Evolutionary conservation across 371 early-diverging fungal genomes (phyloP), one percentile per base, ranked within the genome.

Genomic region (Thermomucor indicae-seudaticae): DNA sequence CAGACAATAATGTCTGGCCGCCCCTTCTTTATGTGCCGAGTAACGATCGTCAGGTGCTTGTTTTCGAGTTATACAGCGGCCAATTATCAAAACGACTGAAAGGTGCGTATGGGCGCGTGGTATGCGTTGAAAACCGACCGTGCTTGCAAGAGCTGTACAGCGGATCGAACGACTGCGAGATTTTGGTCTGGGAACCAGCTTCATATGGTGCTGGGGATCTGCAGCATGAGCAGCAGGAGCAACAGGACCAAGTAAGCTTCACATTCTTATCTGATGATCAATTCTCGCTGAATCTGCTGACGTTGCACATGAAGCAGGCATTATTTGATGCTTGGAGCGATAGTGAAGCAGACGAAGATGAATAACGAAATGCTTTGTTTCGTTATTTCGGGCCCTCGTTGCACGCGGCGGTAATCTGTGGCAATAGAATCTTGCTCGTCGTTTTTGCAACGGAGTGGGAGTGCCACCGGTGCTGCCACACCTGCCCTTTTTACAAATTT

Each of bases 131-230:
- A 14, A 68, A 79, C 55, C 57, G 88, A 38, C 65, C 78, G 19
- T 57, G 67, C 6, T 53, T 57, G 48, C 63, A 85, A 71, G 85
- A 89, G 53, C 58, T 84, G 3, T 85, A 84, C 62, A 80, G 82
- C 31, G 86, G 82, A 0, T 84, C 86, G 10, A 79, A 70, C 55
- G 88, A 84, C 28, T 67, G 78, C 10, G 83, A 84, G 41, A 78
- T 89, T 12, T 55, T 89, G 34, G 65, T 69, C 10, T 89, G 90
- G 90, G 74, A 65, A 34, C 83, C 86, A n/a, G 59, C 67, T 28
- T 48, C 47, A 23, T 38, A 55, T 11, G 62, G 57, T 23, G 58
- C 51, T 2, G 57, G 54, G 24, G 24, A 39, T 23, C 20, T 23
- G 17, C 46, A 14, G 47, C 37, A 37, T n/a, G 28, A 31, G 29